These are phyloP conservation scores for Cryptococcus maquisensis DNA, from an alignment of 1,284 basidiomycete species.

Conservation along the genomic window DNA sequence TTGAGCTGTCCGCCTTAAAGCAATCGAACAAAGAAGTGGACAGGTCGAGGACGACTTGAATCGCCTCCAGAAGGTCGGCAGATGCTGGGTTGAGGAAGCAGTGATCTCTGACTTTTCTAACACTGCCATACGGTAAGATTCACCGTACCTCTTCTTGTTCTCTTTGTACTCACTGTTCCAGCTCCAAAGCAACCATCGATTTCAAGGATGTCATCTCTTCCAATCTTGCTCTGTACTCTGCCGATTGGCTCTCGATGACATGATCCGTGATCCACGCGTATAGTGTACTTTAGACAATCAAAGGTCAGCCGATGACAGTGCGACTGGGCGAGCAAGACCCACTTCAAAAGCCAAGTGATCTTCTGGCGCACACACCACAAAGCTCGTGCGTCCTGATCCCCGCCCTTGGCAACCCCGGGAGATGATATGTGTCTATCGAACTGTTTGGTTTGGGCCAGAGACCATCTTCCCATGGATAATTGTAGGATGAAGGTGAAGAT, in stretches of 20 bases:
- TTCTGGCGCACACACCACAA: conserved; percentile 70
- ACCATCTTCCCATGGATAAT: conserved; percentile 65
- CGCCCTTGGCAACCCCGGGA: neutral
- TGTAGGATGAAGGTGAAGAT: conserved; percentile 75
- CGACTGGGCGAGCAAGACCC: conserved; percentile 31
- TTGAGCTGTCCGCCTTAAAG: conserved; percentile 54
- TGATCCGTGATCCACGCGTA: conserved; percentile 69
- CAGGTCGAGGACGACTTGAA: conserved; percentile 69
- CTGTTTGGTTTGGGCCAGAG: conserved; percentile 30
- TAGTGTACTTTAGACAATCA: conserved; percentile 55
- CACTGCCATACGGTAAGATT: conserved; percentile 48
- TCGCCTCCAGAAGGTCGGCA: conserved; percentile 59
- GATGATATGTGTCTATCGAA: conserved; percentile 6
- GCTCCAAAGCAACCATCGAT: conserved; percentile 67
- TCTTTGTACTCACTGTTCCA: conserved; percentile 57
- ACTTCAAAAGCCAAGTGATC: conserved; percentile 79
- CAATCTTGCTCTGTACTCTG: conserved; percentile 52
- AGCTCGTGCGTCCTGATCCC: conserved; percentile 55
- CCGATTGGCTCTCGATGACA: conserved; percentile 50
- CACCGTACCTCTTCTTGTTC: neutral
- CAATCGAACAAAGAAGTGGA: conserved; percentile 62
- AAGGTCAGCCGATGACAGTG: neutral
- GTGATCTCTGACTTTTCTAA: conserved; percentile 59
- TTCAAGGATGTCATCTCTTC: conserved; percentile 62
- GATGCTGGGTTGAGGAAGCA: conserved; percentile 68